Evolutionary conservation across 352 stramenopile genomes (phyloP), one percentile per base, ranked within the genome.

Genomic region (Globisporangium lucens): DNA sequence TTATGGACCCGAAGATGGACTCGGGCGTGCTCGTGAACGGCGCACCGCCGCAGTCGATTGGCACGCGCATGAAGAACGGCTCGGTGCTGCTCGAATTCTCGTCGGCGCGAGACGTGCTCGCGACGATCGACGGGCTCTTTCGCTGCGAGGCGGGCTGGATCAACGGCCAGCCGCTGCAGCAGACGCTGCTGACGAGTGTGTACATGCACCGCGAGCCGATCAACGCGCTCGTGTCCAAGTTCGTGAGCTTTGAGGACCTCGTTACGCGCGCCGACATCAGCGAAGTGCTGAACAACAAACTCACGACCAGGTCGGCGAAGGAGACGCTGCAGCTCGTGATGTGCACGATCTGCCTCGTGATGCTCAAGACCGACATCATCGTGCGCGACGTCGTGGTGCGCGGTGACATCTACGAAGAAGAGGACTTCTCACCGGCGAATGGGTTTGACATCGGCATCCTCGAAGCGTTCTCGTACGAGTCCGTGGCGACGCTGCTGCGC

Each of bases 321-420:
- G 82, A 90, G 43, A 89, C 85, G 63, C 70, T 97, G 27, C 72
- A 82, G 51, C 86, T 90, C 58, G 75, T 91, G 30, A 82, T 98
- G 56, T 87, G 79, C 66, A 77, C 87, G 2, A 74, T 90, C 15
- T 75, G 82, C 33, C 63, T 94, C 9, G 76, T 87, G 29, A 75
- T 86, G 22, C 68, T 98, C 49, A 86, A 96, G 61, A 87, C 94
- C 35, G 75, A 80, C 8, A 83, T 92, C 47, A 62, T 95, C 47
- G 77, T 97, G 35, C 88, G 92, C 38, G 85, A 88, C 58, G 83
- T 91, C 10, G 85, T 97, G 46, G 69, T 98, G 4, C 90, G 94
- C 47, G 95, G 90, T 20, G 94, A 98, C 76, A 97, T 98, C 71
- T 98, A 98, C 73, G 94, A 98, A 68, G 95, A 98, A 73, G 95